phyloP scores from a whole-genome alignment of 139 green algal genomes.

The Spirogloea muscicola region DNA sequence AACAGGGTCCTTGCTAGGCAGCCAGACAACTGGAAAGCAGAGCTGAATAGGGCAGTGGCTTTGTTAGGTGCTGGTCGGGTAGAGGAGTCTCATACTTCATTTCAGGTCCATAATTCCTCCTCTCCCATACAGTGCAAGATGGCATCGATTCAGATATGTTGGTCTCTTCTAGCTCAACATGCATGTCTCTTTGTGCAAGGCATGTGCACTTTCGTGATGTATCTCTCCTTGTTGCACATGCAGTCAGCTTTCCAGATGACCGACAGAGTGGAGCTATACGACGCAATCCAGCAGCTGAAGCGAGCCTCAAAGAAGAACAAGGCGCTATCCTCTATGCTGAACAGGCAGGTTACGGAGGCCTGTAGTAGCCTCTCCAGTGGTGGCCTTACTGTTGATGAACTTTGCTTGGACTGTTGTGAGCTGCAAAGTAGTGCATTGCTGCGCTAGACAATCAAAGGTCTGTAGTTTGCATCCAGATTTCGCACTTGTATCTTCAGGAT shows the following conservation, averaged over 20 bases:
- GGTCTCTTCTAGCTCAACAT: too few species aligned
- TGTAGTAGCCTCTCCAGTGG: too few species aligned
- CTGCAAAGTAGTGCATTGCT: neutral
- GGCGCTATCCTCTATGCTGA: too few species aligned
- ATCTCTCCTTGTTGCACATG: too few species aligned
- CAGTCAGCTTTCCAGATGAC: conserved; percentile 33
- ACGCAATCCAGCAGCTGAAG: conserved; percentile 44
- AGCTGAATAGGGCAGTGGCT: conserved; percentile 65
- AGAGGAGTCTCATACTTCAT: conserved; percentile 54
- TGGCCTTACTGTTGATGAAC: too few species aligned
- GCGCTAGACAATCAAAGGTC: neutral
- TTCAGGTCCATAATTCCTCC: too few species aligned
- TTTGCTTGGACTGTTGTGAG: too few species aligned
- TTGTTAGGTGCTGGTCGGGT: conserved; percentile 49
- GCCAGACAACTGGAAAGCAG: conserved; percentile 54
- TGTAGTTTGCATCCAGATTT: neutral
- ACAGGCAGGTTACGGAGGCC: too few species aligned
- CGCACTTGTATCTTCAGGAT: neutral
- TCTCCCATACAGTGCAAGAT: too few species aligned
- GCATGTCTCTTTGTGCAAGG: conserved; percentile 38
- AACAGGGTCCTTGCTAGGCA: conserved; percentile 51
- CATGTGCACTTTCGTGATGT: conserved; percentile 42
- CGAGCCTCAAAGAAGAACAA: conserved; percentile 31
- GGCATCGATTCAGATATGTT: too few species aligned
- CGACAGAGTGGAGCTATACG: conserved; percentile 49